These are phyloP conservation scores for sunflower (Helianthus annuus) DNA, from an alignment of 129 eudicot species.

Conservation along the genomic window DNA sequence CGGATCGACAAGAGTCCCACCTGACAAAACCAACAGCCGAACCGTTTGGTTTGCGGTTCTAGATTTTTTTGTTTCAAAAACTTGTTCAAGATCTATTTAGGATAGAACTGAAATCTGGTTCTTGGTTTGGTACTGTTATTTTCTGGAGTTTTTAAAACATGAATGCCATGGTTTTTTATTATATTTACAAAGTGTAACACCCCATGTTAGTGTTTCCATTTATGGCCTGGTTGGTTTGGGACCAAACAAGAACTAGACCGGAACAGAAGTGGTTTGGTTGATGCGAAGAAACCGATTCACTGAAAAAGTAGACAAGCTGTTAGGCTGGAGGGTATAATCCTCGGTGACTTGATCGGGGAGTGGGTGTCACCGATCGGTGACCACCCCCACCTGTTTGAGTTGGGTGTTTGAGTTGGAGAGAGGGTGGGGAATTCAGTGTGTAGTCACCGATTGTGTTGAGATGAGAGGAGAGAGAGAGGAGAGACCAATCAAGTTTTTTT, in stretches of 20 bases:
- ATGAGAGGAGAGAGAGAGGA: too few relatives aligned
- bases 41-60: too few relatives aligned
- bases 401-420: too few relatives aligned
- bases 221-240: not conserved
- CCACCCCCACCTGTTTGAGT: too few relatives aligned
- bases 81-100: not conserved
- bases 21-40: conserved; percentile 1
- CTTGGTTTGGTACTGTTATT: conserved; percentile 4
- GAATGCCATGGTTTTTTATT: not conserved
- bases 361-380: too few relatives aligned
- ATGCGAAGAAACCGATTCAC: too few relatives aligned
- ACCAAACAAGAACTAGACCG: not conserved
- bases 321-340: too few relatives aligned
- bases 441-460: too few relatives aligned
- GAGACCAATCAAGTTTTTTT: too few relatives aligned
- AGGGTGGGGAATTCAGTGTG: too few relatives aligned
- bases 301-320: too few relatives aligned
- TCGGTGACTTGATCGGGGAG: too few relatives aligned
- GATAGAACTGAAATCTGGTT: not conserved
- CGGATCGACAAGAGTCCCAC: not conserved
- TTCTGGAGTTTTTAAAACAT: not conserved
- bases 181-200: not conserved
- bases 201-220: not conserved
- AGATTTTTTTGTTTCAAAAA: not conserved
- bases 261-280: not conserved